Conservation (phyloP, 345 rosid species). For the Hibiscus syriacus region DNA sequence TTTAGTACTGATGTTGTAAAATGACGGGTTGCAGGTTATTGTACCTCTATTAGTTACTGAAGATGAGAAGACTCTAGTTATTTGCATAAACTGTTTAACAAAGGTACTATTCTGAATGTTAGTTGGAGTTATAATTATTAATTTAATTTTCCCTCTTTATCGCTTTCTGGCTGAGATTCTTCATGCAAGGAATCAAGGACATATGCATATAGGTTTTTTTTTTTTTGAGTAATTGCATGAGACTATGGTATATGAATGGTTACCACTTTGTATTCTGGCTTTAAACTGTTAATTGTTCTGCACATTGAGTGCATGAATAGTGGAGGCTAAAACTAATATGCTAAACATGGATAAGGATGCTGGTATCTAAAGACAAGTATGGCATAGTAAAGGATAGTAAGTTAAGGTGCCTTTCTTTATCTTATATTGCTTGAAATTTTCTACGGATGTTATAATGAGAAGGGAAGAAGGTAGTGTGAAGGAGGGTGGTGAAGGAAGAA, state of each 20-base stretch:
- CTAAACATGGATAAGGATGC: neutral
- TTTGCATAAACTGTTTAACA: constrained; percentile 88
- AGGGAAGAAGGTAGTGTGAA: neutral
- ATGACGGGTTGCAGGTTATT: constrained; percentile 54
- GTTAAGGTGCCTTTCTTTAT: too few relatives aligned
- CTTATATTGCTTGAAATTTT: neutral
- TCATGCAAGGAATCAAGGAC: neutral
- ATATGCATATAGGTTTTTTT: neutral
- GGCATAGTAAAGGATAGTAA: neutral
- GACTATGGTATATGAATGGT: neutral
- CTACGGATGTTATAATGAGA: neutral
- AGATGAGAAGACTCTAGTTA: constrained; percentile 93
- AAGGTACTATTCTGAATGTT: constrained; percentile 45
- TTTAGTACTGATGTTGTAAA: constrained; percentile 8
- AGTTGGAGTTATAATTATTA: neutral
- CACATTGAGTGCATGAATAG: neutral
- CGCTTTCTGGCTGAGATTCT: neutral
- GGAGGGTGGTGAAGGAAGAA: neutral
- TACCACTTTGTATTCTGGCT: neutral
- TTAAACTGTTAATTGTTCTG: neutral
- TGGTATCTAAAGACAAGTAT: neutral
- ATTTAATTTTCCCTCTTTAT: neutral
- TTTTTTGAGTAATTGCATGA: neutral
- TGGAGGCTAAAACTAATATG: neutral
- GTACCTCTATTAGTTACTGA: constrained; percentile 87